Percentiles rank a stretch among this genome's conserved stretches.
These are phyloP conservation scores for Amanita subjunquillea DNA, from an alignment of 768 basidiomycete genomes.

Conservation along the genomic window DNA sequence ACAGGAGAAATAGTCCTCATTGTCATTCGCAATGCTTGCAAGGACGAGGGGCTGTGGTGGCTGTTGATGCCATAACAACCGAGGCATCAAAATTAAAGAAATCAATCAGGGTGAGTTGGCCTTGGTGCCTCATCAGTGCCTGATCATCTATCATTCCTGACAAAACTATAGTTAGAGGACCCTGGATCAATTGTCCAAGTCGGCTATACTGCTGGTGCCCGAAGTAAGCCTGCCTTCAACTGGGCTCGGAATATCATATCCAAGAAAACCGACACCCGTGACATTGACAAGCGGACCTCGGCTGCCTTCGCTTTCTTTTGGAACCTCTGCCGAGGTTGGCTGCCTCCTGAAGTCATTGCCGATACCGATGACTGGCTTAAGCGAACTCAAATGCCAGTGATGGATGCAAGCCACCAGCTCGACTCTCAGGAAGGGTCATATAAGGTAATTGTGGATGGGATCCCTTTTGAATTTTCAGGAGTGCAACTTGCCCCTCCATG, in stretches of 20 bases:
- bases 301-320: constrained; percentile 8
- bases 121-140: no score
- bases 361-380: not conserved
- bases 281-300: not conserved
- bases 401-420: not conserved
- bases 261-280: not conserved
- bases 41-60: no score
- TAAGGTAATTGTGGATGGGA: not conserved
- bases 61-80: no score
- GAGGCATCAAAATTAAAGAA: no score
- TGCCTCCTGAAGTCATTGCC: constrained; percentile 6
- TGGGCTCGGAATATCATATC: constrained; percentile 10
- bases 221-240: constrained; percentile 6
- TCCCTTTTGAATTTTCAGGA: not conserved
- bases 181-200: constrained; percentile 8
- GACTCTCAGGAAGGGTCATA: not conserved
- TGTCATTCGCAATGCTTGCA: no score
- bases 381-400: not conserved
- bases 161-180: constrained; percentile 6
- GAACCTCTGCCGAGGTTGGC: constrained; percentile 10
- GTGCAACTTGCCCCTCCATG: not conserved
- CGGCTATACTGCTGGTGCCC: not conserved
- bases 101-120: no score
- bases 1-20: no score
- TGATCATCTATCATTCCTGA: no score